These are phyloP conservation scores for Cyphellophora europaea DNA, from an alignment of 2,329 filamentous ascomycete genomes.

Conservation along the genomic window DNA sequence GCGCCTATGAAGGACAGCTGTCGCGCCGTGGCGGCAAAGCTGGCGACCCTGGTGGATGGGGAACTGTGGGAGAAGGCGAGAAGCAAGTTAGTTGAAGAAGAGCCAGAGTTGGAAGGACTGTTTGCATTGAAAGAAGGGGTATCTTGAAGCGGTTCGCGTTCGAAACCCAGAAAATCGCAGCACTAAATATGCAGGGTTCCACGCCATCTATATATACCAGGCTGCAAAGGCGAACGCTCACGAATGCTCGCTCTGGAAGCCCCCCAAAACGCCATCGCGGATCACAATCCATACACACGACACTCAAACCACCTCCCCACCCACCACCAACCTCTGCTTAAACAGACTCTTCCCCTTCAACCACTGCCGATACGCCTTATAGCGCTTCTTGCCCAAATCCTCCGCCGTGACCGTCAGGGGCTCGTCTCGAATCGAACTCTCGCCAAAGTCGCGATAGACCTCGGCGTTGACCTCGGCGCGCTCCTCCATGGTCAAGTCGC, in stretches of 20 bases:
- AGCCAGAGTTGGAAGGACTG: conserved; percentile 25
- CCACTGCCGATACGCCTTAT: conserved; percentile 96
- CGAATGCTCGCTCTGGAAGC: too few species aligned
- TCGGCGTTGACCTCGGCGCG: conserved; percentile 56
- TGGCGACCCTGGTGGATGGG: conserved; percentile 16
- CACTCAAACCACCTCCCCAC: conserved; percentile 11
- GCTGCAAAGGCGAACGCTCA: too few species aligned
- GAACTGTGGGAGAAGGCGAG: conserved; percentile 15
- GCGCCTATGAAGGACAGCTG: conserved; percentile 21
- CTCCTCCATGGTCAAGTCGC: conserved; percentile 30
- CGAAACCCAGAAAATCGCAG: too few species aligned
- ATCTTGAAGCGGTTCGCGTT: too few species aligned
- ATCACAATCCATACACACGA: too few species aligned
- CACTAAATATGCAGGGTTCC: too few species aligned
- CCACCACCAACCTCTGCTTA: conserved; percentile 59
- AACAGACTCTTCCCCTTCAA: conserved; percentile 89
- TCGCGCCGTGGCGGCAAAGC: conserved; percentile 19
- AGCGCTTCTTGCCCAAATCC: conserved; percentile 83
- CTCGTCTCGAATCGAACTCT: conserved; percentile 57
- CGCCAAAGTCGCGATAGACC: conserved; percentile 68
- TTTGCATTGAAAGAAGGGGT: too few species aligned
- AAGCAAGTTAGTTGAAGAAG: conserved; percentile 23
- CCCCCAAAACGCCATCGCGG: too few species aligned
- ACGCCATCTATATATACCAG: too few species aligned
- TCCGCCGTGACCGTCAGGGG: conserved; percentile 81